These are phyloP conservation scores for Saccharomyces hybrid DNA, from an alignment of 1,139 yeast genomes.

Conservation along the genomic window DNA sequence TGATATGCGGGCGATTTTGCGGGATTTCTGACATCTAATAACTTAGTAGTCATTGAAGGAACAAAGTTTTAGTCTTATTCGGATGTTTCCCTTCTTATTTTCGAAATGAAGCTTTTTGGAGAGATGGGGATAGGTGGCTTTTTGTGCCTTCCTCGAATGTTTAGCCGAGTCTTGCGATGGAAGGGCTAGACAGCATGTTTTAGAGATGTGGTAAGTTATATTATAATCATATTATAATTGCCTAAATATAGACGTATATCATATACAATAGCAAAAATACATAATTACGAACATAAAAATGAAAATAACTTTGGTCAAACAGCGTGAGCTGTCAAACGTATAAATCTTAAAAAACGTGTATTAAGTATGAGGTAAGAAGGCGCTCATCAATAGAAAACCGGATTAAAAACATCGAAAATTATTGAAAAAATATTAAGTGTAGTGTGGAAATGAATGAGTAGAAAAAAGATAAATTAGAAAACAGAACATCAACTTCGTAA, in stretches of 20 bases:
- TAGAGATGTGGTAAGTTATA: background rate
- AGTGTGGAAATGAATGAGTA: background rate
- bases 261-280: background rate
- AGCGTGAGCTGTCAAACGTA: background rate
- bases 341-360: background rate
- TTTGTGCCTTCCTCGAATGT: background rate
- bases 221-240: background rate
- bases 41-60: background rate
- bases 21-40: background rate
- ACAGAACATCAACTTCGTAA: background rate
- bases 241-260: background rate
- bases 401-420: background rate
- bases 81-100: background rate
- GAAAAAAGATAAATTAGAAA: background rate
- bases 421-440: background rate
- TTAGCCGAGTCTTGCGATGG: background rate
- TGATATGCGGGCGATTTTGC: background rate
- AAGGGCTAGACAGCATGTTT: background rate
- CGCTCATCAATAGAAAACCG: background rate
- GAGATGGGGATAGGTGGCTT: background rate
- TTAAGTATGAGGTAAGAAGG: background rate
- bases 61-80: background rate
- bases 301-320: background rate
- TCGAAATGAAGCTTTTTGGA: background rate
- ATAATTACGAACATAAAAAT: background rate